phyloP scores from a whole-genome alignment of 371 early-diverging fungal genomes.

The Rhizopus microsporus region DNA sequence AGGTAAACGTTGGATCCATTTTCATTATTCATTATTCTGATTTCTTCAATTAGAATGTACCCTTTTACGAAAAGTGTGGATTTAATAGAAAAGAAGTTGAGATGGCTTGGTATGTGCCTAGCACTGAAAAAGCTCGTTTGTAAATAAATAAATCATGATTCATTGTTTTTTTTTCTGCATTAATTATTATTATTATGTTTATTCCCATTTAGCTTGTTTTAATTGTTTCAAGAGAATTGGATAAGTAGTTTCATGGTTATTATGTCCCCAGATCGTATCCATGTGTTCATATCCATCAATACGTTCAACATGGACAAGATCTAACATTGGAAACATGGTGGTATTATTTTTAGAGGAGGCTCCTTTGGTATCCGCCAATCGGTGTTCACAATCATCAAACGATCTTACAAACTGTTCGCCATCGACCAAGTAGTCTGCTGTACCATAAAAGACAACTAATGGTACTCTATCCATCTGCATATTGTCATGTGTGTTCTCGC shows the following conservation, averaged over 20 bases:
- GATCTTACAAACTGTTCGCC: constrained; percentile 44
- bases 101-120: constrained; percentile 58
- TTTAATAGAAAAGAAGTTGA: constrained; percentile 51
- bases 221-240: constrained; percentile 26
- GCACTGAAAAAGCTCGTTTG: constrained; percentile 34
- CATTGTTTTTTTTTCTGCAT: not conserved
- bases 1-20: constrained; percentile 10
- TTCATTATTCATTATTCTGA: not conserved
- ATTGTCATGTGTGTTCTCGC: constrained; percentile 1
- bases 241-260: constrained; percentile 36
- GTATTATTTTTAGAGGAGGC: not conserved
- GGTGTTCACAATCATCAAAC: constrained; percentile 32
- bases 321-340: constrained; percentile 30
- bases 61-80: constrained; percentile 58
- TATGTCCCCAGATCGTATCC: constrained; percentile 59
- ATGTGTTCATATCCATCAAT: constrained; percentile 59
- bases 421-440: constrained; percentile 53
- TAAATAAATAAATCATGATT: constrained; percentile 18
- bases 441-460: constrained; percentile 55
- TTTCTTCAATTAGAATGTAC: constrained; percentile 34
- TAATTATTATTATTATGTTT: not conserved
- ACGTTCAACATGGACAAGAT: constrained; percentile 46
- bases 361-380: not conserved
- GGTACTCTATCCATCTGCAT: constrained; percentile 25
- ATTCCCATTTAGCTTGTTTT: constrained; percentile 23